A percentile compares a stretch with the other conserved stretches of the same genome.
Evolutionary conservation across 1,284 basidiomycete species (phyloP).

Genomic region (Ceratobasidium sp.): DNA sequence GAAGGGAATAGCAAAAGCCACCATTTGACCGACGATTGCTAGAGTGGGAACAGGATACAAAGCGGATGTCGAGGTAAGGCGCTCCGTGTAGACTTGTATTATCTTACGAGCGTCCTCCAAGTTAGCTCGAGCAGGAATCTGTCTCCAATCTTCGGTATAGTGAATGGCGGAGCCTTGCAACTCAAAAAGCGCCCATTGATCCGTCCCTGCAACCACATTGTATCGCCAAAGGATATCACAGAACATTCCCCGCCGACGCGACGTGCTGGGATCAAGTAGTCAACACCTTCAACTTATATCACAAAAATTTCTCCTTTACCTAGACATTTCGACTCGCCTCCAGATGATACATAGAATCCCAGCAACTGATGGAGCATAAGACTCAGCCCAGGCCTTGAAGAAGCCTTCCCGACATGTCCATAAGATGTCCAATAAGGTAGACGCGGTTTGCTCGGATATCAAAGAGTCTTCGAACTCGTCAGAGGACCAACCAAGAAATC

Average conservation of each 20-base stretch:
- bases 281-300: background rate
- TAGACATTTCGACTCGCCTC: background rate
- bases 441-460: background rate
- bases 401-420: slow-evolving; percentile 7
- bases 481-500: background rate
- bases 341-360: background rate
- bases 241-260: background rate
- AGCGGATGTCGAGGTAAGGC: background rate
- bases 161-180: too few relatives aligned
- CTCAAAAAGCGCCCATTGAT: background rate
- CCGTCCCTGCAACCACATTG: background rate
- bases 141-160: background rate
- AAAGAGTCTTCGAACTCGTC: background rate
- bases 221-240: background rate
- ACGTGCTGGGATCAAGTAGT: background rate
- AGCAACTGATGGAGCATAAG: background rate
- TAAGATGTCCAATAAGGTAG: background rate
- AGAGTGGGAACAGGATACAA: background rate
- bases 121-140: background rate
- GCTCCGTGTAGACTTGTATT: background rate
- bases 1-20: background rate
- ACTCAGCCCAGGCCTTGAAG: slow-evolving; percentile 5
- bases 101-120: slow-evolving; percentile 8
- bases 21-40: background rate
- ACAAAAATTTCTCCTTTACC: background rate